Conservation (phyloP, 768 basidiomycete species). For the Lentinula aciculospora region DNA sequence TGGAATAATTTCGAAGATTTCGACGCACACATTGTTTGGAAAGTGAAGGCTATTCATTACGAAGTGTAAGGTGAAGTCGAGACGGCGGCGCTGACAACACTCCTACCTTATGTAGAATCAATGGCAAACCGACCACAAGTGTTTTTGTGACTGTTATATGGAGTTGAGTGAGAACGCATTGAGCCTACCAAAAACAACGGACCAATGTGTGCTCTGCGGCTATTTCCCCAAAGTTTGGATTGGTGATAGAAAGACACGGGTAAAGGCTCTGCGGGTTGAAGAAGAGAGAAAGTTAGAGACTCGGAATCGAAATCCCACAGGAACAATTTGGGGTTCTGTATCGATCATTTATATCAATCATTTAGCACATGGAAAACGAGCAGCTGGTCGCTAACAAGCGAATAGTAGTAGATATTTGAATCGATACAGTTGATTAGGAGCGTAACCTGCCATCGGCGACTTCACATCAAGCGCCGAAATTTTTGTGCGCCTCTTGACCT, state of each 20-base stretch:
- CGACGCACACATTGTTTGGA: background rate
- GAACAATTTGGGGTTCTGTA: background rate
- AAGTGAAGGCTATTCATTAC: background rate
- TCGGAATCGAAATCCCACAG: background rate
- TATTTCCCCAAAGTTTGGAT: background rate
- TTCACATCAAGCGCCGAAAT: background rate
- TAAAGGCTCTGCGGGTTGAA: background rate
- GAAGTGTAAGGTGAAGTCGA: too few relatives aligned
- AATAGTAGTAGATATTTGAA: background rate
- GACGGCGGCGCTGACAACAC: too few relatives aligned
- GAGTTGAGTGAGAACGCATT: too few relatives aligned
- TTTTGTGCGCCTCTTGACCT: background rate
- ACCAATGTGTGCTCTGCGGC: too few relatives aligned
- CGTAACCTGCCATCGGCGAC: background rate
- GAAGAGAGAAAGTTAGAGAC: background rate
- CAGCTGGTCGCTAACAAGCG: background rate
- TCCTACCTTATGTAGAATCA: too few relatives aligned
- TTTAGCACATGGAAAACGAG: background rate
- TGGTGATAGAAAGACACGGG: background rate
- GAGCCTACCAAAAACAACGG: too few relatives aligned
- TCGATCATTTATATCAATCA: background rate
- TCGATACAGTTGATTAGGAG: background rate
- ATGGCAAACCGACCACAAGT: too few relatives aligned
- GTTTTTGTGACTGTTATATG: too few relatives aligned
- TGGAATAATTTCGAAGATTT: slow-evolving; percentile 28